phyloP scores from a whole-genome alignment of 148 eudicot species.

The Fagopyrum tataricum region DNA sequence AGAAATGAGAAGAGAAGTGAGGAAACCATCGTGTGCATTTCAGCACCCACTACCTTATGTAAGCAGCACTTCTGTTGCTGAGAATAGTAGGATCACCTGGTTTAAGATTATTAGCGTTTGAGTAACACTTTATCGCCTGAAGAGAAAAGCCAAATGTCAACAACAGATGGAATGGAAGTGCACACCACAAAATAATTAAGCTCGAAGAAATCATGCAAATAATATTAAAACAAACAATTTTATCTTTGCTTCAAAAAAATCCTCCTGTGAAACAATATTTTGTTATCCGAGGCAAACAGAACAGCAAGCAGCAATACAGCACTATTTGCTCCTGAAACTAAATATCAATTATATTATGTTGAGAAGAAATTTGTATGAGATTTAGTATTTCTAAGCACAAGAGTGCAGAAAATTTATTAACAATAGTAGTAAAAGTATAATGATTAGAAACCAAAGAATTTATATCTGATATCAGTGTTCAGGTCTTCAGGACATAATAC shows the following conservation, averaged over 20 bases:
- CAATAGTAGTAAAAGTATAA: neutral
- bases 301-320: too few relatives aligned
- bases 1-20: neutral
- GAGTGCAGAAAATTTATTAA: neutral
- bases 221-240: too few relatives aligned
- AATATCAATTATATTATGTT: too few relatives aligned
- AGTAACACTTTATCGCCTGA: slow-evolving; percentile 77
- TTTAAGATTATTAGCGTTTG: slow-evolving; percentile 69
- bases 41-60: slow-evolving; percentile 52
- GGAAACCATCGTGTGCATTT: neutral
- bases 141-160: slow-evolving; percentile 7
- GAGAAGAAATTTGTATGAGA: too few relatives aligned
- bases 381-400: too few relatives aligned
- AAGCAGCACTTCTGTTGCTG: slow-evolving; percentile 86
- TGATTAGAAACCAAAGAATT: neutral
- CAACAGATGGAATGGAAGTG: neutral
- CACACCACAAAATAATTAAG: neutral
- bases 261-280: neutral
- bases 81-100: slow-evolving; percentile 73
- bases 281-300: too few relatives aligned
- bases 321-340: too few relatives aligned
- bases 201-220: too few relatives aligned
- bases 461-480: too few relatives aligned
- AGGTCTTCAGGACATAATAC: too few relatives aligned
- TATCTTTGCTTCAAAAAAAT: too few relatives aligned